A percentile compares a stretch with the other conserved stretches of the same genome.
phyloP scores from a whole-genome alignment of 2,329 filamentous ascomycete species.

The Colletotrichum orbiculare region DNA sequence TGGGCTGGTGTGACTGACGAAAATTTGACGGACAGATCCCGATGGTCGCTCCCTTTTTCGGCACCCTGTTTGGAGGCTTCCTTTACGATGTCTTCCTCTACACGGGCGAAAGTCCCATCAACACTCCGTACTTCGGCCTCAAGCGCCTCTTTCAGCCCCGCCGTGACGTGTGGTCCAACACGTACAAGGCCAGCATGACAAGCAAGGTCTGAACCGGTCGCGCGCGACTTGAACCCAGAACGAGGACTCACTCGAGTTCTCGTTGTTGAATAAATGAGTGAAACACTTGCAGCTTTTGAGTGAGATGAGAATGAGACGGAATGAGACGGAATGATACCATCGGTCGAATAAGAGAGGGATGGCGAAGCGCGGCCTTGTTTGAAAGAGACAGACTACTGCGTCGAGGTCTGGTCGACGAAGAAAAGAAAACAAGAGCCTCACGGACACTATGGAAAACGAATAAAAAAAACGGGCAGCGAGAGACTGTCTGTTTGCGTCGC shows the following conservation, averaged over 20 bases:
- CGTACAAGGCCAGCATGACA: slow-evolving; percentile 29
- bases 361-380: too few relatives aligned
- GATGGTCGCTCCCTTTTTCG: slow-evolving; percentile 77
- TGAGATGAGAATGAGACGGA: too few relatives aligned
- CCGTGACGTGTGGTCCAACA: slow-evolving; percentile 46
- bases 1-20: slow-evolving; percentile 4
- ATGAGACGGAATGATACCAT: too few relatives aligned
- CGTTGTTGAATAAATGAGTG: not conserved
- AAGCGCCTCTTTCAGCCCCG: slow-evolving; percentile 56
- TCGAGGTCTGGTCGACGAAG: too few relatives aligned
- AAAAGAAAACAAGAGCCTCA: not conserved
- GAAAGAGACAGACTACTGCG: not conserved
- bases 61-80: slow-evolving; percentile 71
- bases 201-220: slow-evolving; percentile 12
- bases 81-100: slow-evolving; percentile 77
- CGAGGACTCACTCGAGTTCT: not conserved
- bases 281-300: not conserved
- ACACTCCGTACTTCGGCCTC: slow-evolving; percentile 74
- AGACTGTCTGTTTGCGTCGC: too few relatives aligned
- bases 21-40: slow-evolving; percentile 63
- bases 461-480: not conserved
- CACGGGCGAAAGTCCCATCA: slow-evolving; percentile 76
- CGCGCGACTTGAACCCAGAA: not conserved
- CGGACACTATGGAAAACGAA: not conserved
- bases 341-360: too few relatives aligned